Percentiles rank a stretch among this genome's conserved stretches.
Conservation (phyloP, 1,284 basidiomycete species). For the Trichosporon coremiiforme region DNA sequence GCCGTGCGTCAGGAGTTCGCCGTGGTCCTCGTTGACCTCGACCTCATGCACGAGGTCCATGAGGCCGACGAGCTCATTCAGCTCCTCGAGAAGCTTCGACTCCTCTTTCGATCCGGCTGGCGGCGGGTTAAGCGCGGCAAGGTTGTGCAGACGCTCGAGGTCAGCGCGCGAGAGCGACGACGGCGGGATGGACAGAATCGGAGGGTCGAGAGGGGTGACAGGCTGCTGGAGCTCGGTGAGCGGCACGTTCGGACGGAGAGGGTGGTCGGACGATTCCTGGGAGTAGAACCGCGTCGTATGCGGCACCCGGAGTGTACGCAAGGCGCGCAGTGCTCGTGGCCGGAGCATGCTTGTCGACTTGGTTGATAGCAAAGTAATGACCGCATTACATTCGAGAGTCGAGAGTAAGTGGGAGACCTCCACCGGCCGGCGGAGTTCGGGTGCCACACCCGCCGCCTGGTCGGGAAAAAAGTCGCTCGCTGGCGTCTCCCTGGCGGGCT, state of each 20-base stretch:
- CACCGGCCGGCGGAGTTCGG: conserved; percentile 7
- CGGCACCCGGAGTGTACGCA: neutral
- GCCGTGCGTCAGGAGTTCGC: conserved; percentile 24
- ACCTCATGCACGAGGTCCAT: conserved; percentile 34
- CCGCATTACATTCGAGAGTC: neutral
- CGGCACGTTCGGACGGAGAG: conserved; percentile 21
- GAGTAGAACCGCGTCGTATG: neutral
- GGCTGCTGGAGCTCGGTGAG: conserved; percentile 25
- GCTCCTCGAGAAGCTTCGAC: conserved; percentile 24
- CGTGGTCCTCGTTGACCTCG: conserved; percentile 24
- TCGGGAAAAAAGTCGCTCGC: conserved; percentile 15
- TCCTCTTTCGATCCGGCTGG: conserved; percentile 24
- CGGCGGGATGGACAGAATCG: conserved; percentile 22
- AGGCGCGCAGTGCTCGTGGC: conserved; percentile 3
- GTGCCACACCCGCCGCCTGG: conserved; percentile 8
- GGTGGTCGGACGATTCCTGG: conserved; percentile 13
- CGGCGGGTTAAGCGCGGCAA: conserved; percentile 32
- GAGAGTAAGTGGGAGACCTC: neutral
- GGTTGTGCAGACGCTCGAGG: conserved; percentile 26
- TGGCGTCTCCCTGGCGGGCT: neutral
- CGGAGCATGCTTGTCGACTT: conserved; percentile 1
- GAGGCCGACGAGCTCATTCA: conserved; percentile 33
- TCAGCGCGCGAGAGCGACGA: conserved; percentile 22
- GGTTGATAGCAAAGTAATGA: neutral
- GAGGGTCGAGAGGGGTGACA: conserved; percentile 19